A percentile compares a stretch with the other conserved stretches of the same genome.
phyloP scores from a whole-genome alignment of 2,329 filamentous ascomycete species.

The Xylaria sp. region DNA sequence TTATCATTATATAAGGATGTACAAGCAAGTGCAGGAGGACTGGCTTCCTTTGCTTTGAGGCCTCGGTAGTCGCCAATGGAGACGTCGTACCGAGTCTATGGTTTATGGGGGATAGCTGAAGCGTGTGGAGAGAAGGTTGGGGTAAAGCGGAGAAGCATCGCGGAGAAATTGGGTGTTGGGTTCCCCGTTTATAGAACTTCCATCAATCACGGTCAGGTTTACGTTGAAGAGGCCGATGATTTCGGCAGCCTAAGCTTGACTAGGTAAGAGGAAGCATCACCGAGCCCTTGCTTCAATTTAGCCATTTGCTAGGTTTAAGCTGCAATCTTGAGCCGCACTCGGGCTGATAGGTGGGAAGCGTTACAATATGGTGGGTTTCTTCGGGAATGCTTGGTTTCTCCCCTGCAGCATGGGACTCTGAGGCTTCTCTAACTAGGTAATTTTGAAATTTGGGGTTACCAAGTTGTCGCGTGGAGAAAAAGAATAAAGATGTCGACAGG shows the following conservation, averaged over 20 bases:
- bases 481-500: slow-evolving; percentile 16
- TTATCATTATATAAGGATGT: no score
- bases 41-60: no score
- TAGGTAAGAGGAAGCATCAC: neutral
- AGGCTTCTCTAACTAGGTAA: slow-evolving; percentile 3
- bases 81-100: slow-evolving; percentile 1
- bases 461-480: neutral
- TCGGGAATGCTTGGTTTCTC: slow-evolving; percentile 1
- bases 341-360: slow-evolving; percentile 28
- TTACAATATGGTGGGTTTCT: slow-evolving; percentile 6
- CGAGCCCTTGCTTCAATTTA: slow-evolving; percentile 19
- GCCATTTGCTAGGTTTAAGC: slow-evolving; percentile 4
- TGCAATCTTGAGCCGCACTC: neutral
- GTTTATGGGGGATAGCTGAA: slow-evolving; percentile 4
- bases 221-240: neutral
- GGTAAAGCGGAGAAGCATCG: slow-evolving; percentile 33
- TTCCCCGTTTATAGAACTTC: slow-evolving; percentile 35
- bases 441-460: neutral
- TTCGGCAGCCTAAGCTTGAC: neutral
- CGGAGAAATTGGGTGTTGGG: slow-evolving; percentile 30
- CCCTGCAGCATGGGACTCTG: slow-evolving; percentile 3
- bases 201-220: slow-evolving; percentile 39
- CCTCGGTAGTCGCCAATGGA: no score
- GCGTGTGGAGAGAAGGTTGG: slow-evolving; percentile 27
- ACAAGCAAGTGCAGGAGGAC: no score